Evolutionary conservation across 176 grass and related monocot genomes (phyloP).

Genomic region (Carex pumila): DNA sequence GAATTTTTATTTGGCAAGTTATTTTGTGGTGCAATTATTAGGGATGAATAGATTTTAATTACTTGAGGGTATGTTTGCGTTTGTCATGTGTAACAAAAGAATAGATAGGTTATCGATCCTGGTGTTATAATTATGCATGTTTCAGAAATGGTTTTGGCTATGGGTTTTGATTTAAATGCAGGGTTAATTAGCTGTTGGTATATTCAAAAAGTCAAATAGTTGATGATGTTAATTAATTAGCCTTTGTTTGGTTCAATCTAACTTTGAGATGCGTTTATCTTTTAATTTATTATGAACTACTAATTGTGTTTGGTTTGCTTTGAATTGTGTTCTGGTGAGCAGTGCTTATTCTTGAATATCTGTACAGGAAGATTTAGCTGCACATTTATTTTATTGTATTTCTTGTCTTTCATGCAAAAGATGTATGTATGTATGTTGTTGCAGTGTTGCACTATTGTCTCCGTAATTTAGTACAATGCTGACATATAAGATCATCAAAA

Average conservation of each 20-base stretch:
- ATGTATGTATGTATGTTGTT: not conserved
- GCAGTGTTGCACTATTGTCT: not conserved
- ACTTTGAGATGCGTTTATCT: not conserved
- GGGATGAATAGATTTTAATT: conserved; percentile 16
- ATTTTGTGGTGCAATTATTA: not conserved
- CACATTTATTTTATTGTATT: not conserved
- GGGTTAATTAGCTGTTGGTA: not conserved
- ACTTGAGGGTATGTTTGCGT: conserved; percentile 22
- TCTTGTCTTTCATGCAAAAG: not conserved
- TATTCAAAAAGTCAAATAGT: not conserved
- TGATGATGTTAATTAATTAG: not conserved
- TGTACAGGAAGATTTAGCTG: not conserved
- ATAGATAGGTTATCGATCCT: conserved; percentile 2
- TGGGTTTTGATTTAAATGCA: conserved; percentile 8
- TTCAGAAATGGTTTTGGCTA: not conserved
- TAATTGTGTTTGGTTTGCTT: not conserved
- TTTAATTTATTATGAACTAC: not conserved
- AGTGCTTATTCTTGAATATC: conserved; percentile 16
- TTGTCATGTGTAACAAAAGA: not conserved
- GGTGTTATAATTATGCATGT: not conserved
- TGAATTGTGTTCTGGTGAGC: not conserved
- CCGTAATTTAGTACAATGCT: not conserved
- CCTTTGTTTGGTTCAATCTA: not conserved
- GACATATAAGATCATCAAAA: not conserved
- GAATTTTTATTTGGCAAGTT: not conserved